Percentiles rank a stretch among this genome's conserved stretches.
Evolutionary conservation across 2,329 filamentous ascomycete species (phyloP).

Genomic region (Stagonosporopsis tanaceti): DNA sequence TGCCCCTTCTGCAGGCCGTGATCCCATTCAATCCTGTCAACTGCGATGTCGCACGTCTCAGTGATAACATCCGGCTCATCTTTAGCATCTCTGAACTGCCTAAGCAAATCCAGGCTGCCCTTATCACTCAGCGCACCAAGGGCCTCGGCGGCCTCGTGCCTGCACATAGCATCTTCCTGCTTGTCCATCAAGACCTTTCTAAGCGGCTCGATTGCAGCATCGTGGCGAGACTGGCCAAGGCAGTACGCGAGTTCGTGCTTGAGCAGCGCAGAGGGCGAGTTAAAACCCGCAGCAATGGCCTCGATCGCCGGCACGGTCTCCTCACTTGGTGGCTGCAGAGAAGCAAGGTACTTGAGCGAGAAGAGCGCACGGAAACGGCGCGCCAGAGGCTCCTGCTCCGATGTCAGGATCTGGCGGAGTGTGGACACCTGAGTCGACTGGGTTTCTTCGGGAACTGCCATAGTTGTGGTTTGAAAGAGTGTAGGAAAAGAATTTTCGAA

Average conservation of each 20-base stretch:
- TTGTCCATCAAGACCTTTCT: conserved; percentile 77
- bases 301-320: conserved; percentile 70
- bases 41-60: conserved; percentile 96
- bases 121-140: conserved; percentile 84
- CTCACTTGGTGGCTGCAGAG: conserved; percentile 64
- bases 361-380: conserved; percentile 95
- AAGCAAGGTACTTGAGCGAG: conserved; percentile 93
- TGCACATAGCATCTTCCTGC: conserved; percentile 90
- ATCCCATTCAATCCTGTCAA: conserved; percentile 94
- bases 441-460: conserved; percentile 36
- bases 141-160: conserved; percentile 96
- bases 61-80: conserved; percentile 82
- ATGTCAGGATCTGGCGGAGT: conserved; percentile 78
- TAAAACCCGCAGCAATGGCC: conserved; percentile 88
- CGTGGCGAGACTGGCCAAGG: conserved; percentile 86
- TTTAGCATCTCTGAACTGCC: conserved; percentile 74
- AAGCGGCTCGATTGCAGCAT: conserved; percentile 75
- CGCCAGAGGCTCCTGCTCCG: conserved; percentile 82
- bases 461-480: conserved; percentile 20
- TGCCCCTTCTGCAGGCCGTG: conserved; percentile 64
- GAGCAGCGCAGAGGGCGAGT: conserved; percentile 84
- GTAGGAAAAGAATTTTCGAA: neutral
- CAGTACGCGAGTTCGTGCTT: conserved; percentile 99
- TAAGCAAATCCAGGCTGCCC: conserved; percentile 76
- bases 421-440: conserved; percentile 61